Conservation (phyloP, 352 stramenopile species). For the Pseudoperonospora humuli region DNA sequence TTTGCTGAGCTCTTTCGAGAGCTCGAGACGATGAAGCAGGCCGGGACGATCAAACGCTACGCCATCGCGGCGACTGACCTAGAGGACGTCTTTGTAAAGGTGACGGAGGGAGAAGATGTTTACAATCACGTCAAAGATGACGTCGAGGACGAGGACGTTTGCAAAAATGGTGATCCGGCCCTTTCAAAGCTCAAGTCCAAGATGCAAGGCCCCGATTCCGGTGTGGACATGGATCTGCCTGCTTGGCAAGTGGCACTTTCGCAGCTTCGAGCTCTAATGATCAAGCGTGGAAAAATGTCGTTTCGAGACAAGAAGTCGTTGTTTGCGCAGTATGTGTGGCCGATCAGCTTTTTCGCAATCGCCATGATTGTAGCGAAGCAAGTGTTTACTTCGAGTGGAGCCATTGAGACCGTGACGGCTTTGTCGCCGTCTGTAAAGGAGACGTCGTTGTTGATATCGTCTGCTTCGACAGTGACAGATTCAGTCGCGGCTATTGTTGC, state of each 20-base stretch:
- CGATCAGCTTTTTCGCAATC: slow-evolving; percentile 52
- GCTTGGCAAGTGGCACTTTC: slow-evolving; percentile 26
- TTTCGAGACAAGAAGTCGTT: slow-evolving; percentile 52
- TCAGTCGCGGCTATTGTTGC: slow-evolving; percentile 26
- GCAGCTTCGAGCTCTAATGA: slow-evolving; percentile 41
- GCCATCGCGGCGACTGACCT: slow-evolving; percentile 96
- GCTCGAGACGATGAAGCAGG: slow-evolving; percentile 62
- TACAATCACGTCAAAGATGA: slow-evolving; percentile 67
- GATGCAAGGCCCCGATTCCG: slow-evolving; percentile 6
- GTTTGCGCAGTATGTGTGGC: slow-evolving; percentile 64
- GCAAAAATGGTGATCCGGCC: not conserved
- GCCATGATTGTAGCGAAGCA: slow-evolving; percentile 40
- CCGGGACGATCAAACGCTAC: slow-evolving; percentile 85
- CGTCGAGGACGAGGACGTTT: slow-evolving; percentile 2
- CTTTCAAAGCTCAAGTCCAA: slow-evolving; percentile 14
- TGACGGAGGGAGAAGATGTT: slow-evolving; percentile 77
- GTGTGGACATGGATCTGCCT: slow-evolving; percentile 12
- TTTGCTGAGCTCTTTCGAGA: slow-evolving; percentile 91
- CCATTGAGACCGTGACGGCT: slow-evolving; percentile 39
- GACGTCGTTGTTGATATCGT: slow-evolving; percentile 40
- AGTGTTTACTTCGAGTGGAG: slow-evolving; percentile 21
- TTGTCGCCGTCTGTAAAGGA: slow-evolving; percentile 28
- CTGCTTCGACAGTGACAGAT: slow-evolving; percentile 10
- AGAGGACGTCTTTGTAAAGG: slow-evolving; percentile 97
- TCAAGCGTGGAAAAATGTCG: slow-evolving; percentile 54